A percentile compares a stretch with the other conserved stretches of the same genome.
phyloP scores from a whole-genome alignment of 495 filamentous ascomycete genomes.

The Talaromyces liani region DNA sequence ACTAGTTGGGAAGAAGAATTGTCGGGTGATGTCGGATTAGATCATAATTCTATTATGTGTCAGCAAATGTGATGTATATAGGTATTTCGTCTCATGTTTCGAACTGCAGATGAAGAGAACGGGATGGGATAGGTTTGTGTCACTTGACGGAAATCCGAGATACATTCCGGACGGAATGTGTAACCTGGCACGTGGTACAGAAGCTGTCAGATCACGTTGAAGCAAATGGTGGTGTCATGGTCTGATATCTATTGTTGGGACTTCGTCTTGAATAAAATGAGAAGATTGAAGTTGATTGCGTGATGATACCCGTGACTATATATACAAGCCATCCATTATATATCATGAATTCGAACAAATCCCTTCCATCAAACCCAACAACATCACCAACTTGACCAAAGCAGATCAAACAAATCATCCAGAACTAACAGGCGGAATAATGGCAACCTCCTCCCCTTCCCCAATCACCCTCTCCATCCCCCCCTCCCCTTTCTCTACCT shows the following conservation, averaged over 20 bases:
- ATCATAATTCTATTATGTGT: not conserved
- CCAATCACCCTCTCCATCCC: conserved; percentile 51
- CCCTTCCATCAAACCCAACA: not conserved
- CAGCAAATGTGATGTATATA: not conserved
- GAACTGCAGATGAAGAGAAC: not conserved
- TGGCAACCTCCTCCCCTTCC: conserved; percentile 81
- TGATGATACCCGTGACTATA: not conserved
- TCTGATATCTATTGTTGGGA: not conserved
- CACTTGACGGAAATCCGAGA: not conserved
- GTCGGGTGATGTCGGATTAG: not conserved
- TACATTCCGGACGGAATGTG: not conserved
- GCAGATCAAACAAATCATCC: conserved; percentile 18
- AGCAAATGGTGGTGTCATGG: not conserved
- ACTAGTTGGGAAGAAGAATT: not conserved
- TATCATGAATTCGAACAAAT: not conserved
- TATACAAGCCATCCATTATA: not conserved
- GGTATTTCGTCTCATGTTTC: not conserved
- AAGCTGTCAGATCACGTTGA: not conserved
- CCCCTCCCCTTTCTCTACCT: conserved; percentile 17
- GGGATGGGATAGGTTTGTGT: not conserved
- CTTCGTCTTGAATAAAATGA: not conserved
- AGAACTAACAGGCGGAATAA: conserved; percentile 93
- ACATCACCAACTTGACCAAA: not conserved
- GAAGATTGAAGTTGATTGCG: not conserved
- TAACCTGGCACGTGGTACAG: not conserved